These are phyloP conservation scores for Leishmania martiniquensis DNA, from an alignment of 208 protist genomes.

Conservation along the genomic window DNA sequence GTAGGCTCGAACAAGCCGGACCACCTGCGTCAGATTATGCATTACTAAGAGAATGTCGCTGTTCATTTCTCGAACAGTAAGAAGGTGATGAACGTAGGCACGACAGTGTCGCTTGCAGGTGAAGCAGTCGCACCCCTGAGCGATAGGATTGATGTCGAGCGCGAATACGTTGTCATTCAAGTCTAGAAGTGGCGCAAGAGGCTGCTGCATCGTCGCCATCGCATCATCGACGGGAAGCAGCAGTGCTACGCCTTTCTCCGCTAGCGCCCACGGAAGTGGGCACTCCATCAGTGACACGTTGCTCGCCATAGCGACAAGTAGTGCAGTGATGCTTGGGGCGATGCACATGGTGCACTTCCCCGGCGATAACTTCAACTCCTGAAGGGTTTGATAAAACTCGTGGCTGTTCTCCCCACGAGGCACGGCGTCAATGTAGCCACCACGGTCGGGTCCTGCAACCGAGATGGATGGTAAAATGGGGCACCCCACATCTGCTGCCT, in stretches of 20 bases:
- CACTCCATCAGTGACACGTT: slow-evolving; percentile 70
- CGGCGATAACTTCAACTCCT: slow-evolving; percentile 23
- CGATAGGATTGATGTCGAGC: slow-evolving; percentile 66
- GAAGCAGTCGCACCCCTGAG: slow-evolving; percentile 63
- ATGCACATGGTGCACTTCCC: slow-evolving; percentile 40
- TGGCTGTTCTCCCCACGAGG: slow-evolving; percentile 40
- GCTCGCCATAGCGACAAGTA: slow-evolving; percentile 48
- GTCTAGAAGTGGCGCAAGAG: slow-evolving; percentile 62
- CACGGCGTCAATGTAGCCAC: slow-evolving; percentile 36
- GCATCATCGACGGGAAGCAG: slow-evolving; percentile 21
- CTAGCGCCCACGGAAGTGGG: slow-evolving; percentile 72
- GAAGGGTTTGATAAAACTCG: slow-evolving; percentile 41
- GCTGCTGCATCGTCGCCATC: slow-evolving; percentile 1
- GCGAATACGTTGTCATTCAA: slow-evolving; percentile 73
- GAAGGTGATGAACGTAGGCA: slow-evolving; percentile 88
- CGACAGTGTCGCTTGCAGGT: slow-evolving; percentile 78
- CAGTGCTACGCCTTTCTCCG: slow-evolving; percentile 75
- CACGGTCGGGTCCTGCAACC: slow-evolving; percentile 10
- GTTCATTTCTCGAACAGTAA: slow-evolving; percentile 92
- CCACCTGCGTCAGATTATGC: slow-evolving; percentile 72
- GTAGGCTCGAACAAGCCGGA: slow-evolving; percentile 39
- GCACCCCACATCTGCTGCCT: slow-evolving; percentile 24
- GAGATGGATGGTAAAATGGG: slow-evolving; percentile 34
- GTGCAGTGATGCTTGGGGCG: slow-evolving; percentile 41
- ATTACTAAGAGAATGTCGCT: slow-evolving; percentile 79